phyloP scores from a whole-genome alignment of 129 eudicot genomes.

The Apium graveolens region DNA sequence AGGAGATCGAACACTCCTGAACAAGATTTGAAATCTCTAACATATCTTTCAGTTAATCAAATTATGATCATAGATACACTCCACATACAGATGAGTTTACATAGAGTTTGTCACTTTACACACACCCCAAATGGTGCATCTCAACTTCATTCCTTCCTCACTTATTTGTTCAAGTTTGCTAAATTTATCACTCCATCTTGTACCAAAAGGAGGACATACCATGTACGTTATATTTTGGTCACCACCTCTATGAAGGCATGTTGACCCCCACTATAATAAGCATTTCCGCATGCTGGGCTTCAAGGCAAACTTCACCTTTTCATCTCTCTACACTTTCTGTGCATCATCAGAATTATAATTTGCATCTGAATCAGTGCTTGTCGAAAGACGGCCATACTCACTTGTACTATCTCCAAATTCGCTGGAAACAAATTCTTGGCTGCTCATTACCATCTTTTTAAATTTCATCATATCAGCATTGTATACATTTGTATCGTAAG shows the following conservation, averaged over 20 bases:
- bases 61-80: background rate
- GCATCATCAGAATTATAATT: constrained; percentile 11
- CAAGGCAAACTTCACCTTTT: background rate
- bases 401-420: constrained; percentile 25
- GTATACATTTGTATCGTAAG: constrained; percentile 50
- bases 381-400: constrained; percentile 32
- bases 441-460: constrained; percentile 47
- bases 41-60: background rate
- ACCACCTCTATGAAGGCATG: background rate
- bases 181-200: background rate
- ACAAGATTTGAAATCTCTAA: background rate
- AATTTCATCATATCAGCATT: constrained; percentile 66
- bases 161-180: background rate
- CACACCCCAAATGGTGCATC: background rate
- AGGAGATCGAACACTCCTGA: no score
- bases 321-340: background rate
- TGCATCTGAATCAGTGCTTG: constrained; percentile 20
- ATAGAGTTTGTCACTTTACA: background rate
- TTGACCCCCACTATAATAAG: background rate
- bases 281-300: background rate
- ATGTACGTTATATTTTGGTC: background rate
- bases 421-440: constrained; percentile 27
- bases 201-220: background rate
- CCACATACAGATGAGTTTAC: background rate
- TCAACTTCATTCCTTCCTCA: background rate